Conservation (phyloP, 768 basidiomycete species). For the Suillus placidus region DNA sequence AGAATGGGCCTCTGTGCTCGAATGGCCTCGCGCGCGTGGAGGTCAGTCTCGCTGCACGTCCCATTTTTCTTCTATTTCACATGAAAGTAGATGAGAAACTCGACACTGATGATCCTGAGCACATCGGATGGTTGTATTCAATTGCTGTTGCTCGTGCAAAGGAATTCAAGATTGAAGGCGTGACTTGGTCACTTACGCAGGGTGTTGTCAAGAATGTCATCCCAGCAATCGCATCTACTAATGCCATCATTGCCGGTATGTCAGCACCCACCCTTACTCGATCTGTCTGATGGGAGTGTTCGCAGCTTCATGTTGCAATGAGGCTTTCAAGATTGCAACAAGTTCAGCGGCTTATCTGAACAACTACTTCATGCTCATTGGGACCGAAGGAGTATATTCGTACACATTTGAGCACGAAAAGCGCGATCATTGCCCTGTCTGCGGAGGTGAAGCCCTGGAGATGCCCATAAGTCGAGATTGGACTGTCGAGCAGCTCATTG, state of each 20-base stretch:
- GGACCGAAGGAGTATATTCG: slow-evolving; percentile 95
- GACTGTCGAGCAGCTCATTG: slow-evolving; percentile 87
- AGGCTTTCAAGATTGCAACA: slow-evolving; percentile 98
- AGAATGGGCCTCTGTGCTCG: slow-evolving; percentile 98
- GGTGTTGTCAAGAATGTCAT: slow-evolving; percentile 99
- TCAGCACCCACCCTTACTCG: background rate
- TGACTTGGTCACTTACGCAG: slow-evolving; percentile 96
- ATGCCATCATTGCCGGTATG: slow-evolving; percentile 94
- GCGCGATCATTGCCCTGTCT: slow-evolving; percentile 93
- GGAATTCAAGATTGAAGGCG: slow-evolving; percentile 97
- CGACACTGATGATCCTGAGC: slow-evolving; percentile 96
- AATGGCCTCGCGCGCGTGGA: slow-evolving; percentile 94
- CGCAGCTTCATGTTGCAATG: slow-evolving; percentile 94
- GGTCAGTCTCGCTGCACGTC: slow-evolving; percentile 47
- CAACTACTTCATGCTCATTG: slow-evolving; percentile 99
- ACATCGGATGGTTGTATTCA: slow-evolving; percentile 92
- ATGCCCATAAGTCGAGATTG: slow-evolving; percentile 68
- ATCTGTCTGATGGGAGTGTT: slow-evolving; percentile 12
- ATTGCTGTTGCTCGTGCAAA: slow-evolving; percentile 80
- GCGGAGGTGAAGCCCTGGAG: slow-evolving; percentile 87
- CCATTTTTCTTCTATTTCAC: slow-evolving; percentile 14
- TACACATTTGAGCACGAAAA: slow-evolving; percentile 97
- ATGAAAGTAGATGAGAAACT: slow-evolving; percentile 78
- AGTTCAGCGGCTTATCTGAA: slow-evolving; percentile 92
- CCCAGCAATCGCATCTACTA: slow-evolving; percentile 97